Base-by-base conservation (phyloP, 257 asterid genomes). In the Haberlea rhodopensis region DNA sequence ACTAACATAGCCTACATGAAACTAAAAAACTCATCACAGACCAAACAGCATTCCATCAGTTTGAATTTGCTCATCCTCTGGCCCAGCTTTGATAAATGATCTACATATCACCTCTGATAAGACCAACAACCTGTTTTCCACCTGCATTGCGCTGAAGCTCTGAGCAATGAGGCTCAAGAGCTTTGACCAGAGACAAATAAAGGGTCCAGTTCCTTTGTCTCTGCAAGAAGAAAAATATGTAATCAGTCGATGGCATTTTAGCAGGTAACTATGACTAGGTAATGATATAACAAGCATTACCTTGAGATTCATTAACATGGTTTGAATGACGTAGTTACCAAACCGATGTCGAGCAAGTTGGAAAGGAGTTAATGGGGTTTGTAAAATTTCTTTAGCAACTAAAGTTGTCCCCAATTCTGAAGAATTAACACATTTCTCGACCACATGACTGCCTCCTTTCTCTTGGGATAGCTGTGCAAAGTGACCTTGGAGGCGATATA, bases 261-360 rank as follows among this genome's bases (percentile, higher is more conserved):
- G 16, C 23, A 9, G 52, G n/a, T 25, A 59, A 19, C 18, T 37
- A 11, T 37, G 46, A n/a, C n/a, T 37, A 37, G 46, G 3, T 37
- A 11, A 11, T n/a, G 15, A 15, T 43, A 31, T 7, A 32, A 32
- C 52, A 32, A 59, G 53, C 23, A 37, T 5, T 72, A 69, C 79
- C 81, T 49, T 72, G 4, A 80, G 63, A 37, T 5, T 20, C 31
- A 18, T 16, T 9, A 85, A 56, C 22, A 81, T 86, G 1, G 25
- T 59, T 5, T 85, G 85, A 46, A 85, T 73, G 5, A 83, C 81
- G 28, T 77, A 77, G 68, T 83, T 85, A 51, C 94, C 94, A 6
- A 31, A 79, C 0, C 5, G 62, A 67, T 79, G 57, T 5, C 5
- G 20, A 29, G 83, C 79, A 32, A 85, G 82, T 13, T 16, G 11